A percentile compares a stretch with the other conserved stretches of the same genome.
These are phyloP conservation scores for Carnegiea gigantea DNA, from an alignment of 179 eudicot species.

Conservation along the genomic window DNA sequence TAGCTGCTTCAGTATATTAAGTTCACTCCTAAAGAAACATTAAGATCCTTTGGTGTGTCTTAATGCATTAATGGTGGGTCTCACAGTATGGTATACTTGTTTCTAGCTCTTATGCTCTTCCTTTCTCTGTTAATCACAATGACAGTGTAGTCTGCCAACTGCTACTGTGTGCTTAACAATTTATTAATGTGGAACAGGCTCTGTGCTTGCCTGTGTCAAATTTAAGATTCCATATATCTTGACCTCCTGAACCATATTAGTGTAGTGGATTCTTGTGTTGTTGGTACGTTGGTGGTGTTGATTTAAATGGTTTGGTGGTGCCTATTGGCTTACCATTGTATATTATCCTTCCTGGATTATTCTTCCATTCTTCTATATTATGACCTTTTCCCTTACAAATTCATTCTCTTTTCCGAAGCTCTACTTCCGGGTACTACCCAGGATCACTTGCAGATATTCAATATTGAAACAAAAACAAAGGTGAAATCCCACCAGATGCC, in stretches of 20 bases:
- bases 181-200: not conserved
- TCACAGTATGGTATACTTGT: too few relatives aligned
- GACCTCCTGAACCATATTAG: not conserved
- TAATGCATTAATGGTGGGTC: too few relatives aligned
- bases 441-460: conserved; percentile 93
- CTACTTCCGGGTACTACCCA: conserved; percentile 94
- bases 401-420: conserved; percentile 51
- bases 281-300: not conserved
- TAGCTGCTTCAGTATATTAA: too few relatives aligned
- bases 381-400: conserved; percentile 10
- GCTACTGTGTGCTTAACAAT: not conserved
- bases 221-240: not conserved
- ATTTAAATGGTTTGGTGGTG: not conserved
- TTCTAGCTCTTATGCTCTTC: too few relatives aligned
- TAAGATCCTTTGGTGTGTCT: too few relatives aligned
- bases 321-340: not conserved
- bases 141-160: not conserved
- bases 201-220: not conserved
- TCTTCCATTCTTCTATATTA: conserved; percentile 4
- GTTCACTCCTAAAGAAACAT: too few relatives aligned
- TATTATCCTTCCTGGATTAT: not conserved
- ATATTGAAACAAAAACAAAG: conserved; percentile 88
- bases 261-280: not conserved
- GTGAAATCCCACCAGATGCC: conserved; percentile 98
- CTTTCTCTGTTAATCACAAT: not conserved